Conservation (phyloP, 495 filamentous ascomycete species). For the Glutinoglossum americanum region DNA sequence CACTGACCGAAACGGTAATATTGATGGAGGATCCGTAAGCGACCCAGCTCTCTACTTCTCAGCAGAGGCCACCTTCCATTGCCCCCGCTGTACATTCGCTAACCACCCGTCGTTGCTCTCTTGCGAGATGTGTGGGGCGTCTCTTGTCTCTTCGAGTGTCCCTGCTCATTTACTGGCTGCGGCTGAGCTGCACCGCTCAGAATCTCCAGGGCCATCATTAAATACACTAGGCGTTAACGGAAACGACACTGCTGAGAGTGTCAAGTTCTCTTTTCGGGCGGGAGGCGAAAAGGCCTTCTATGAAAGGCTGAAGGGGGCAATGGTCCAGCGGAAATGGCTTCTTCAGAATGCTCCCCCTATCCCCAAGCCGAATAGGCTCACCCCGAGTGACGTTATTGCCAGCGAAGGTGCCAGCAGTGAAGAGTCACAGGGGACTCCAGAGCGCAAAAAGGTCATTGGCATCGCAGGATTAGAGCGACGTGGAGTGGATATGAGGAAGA, state of each 20-base stretch:
- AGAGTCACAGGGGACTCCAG: conserved; percentile 2
- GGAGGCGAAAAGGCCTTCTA: conserved; percentile 83
- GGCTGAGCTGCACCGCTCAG: conserved; percentile 22
- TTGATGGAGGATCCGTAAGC: not conserved
- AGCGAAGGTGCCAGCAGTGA: not conserved
- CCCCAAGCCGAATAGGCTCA: conserved; percentile 31
- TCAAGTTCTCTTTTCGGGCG: conserved; percentile 78
- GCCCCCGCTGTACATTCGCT: conserved; percentile 79
- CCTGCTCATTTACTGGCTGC: not conserved
- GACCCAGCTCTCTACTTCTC: not conserved
- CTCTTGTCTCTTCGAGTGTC: conserved; percentile 36
- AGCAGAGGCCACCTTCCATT: conserved; percentile 28
- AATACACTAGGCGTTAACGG: conserved; percentile 17
- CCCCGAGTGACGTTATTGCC: not conserved
- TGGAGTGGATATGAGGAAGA: conserved; percentile 59
- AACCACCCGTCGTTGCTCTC: conserved; percentile 74
- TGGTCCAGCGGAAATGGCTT: conserved; percentile 92
- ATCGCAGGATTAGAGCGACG: conserved; percentile 83
- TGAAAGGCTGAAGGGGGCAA: conserved; percentile 64
- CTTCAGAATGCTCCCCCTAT: conserved; percentile 81
- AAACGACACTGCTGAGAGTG: conserved; percentile 42
- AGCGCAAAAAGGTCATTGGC: conserved; percentile 45
- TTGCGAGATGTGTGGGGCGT: conserved; percentile 82
- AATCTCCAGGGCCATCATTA: conserved; percentile 57
- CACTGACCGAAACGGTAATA: not conserved